phyloP scores from a whole-genome alignment of 2,329 filamentous ascomycete genomes.

The Penicillium sp. region DNA sequence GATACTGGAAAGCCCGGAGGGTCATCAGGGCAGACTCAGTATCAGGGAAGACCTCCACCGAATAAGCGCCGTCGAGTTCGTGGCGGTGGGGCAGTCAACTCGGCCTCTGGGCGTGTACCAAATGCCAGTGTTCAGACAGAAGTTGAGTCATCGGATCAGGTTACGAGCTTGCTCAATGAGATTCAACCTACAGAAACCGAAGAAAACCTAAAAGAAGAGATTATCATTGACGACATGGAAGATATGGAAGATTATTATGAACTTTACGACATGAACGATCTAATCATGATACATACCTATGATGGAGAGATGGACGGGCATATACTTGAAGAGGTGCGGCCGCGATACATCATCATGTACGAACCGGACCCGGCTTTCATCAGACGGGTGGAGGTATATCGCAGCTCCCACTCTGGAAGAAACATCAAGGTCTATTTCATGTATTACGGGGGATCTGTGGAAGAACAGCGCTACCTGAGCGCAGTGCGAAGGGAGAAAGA shows the following conservation, averaged over 20 bases:
- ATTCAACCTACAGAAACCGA: conserved; percentile 81
- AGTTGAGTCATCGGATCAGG: conserved; percentile 75
- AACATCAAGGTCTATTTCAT: conserved; percentile 94
- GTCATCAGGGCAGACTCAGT: conserved; percentile 22
- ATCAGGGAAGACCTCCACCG: conserved; percentile 69
- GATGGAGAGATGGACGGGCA: conserved; percentile 96
- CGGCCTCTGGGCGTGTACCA: conserved; percentile 65
- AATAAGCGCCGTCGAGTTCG: conserved; percentile 87
- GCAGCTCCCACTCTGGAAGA: conserved; percentile 87
- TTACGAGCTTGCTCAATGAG: conserved; percentile 80
- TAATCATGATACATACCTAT: conserved; percentile 89
- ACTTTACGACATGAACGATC: conserved; percentile 86
- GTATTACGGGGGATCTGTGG: conserved; percentile 92
- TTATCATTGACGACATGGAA: conserved; percentile 78
- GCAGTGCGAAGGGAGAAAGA: conserved; percentile 94
- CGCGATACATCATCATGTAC: conserved; percentile 97
- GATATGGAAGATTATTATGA: conserved; percentile 92
- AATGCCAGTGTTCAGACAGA: conserved; percentile 78
- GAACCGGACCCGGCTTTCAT: conserved; percentile 96
- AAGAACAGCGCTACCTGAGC: conserved; percentile 91
- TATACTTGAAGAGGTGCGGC: conserved; percentile 90
- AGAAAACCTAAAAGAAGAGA: conserved; percentile 68
- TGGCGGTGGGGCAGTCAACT: conserved; percentile 70
- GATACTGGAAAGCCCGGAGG: conserved; percentile 27
- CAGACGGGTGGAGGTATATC: conserved; percentile 90